Evolutionary conservation across 805 yeast genomes (phyloP).

Genomic region (Lachancea mirantina): DNA sequence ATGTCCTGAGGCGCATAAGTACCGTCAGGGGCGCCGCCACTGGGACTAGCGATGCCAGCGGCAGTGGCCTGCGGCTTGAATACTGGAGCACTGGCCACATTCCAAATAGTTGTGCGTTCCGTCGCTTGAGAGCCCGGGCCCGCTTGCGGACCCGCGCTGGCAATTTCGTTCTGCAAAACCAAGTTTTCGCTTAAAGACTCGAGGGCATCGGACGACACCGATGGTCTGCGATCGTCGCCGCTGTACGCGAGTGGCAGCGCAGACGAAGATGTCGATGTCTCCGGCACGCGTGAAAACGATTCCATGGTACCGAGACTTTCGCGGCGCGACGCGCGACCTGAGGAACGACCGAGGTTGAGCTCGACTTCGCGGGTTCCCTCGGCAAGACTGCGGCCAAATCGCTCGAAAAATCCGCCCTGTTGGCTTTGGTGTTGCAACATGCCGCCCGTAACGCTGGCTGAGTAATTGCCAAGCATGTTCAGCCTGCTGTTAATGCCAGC

Average conservation of each 20-base stretch:
- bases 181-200: conserved; percentile 12
- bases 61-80: conserved; percentile 17
- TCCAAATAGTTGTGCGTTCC: conserved; percentile 17
- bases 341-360: conserved; percentile 6
- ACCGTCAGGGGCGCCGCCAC: neutral
- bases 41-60: no score
- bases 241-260: conserved; percentile 1
- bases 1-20: conserved; percentile 3
- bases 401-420: conserved; percentile 29
- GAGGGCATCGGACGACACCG: conserved; percentile 10
- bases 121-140: conserved; percentile 3
- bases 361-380: conserved; percentile 32
- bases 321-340: conserved; percentile 11
- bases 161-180: conserved; percentile 7
- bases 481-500: conserved; percentile 12
- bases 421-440: conserved; percentile 6
- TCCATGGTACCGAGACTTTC: conserved; percentile 8
- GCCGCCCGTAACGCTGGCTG: conserved; percentile 22
- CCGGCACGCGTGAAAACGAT: conserved; percentile 5
- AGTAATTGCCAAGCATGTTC: conserved; percentile 19
- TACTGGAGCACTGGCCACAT: conserved; percentile 23
- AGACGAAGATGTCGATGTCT: conserved; percentile 6
- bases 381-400: conserved; percentile 29
- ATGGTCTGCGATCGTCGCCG: conserved; percentile 6
- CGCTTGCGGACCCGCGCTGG: no score